A percentile compares a stretch with the other conserved stretches of the same genome.
These are phyloP conservation scores for Arthromyces matolae DNA, from an alignment of 768 basidiomycete species.

Conservation along the genomic window DNA sequence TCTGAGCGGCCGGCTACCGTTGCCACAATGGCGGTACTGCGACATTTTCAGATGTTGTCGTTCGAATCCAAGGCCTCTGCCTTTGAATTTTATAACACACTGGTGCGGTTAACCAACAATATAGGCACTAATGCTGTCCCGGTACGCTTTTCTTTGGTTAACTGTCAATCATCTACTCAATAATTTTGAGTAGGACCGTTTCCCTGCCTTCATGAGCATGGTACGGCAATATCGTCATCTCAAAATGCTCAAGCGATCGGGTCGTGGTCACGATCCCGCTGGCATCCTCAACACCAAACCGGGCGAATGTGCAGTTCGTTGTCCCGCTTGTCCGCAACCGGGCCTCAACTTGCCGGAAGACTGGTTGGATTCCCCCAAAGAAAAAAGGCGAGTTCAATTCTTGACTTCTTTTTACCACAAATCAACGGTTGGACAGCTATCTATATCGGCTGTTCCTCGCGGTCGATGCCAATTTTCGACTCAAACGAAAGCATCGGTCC, in stretches of 20 bases:
- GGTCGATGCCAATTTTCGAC: constrained; percentile 14
- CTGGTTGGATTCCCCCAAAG: constrained; percentile 17
- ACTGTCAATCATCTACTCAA: not conserved
- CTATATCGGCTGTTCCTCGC: constrained; percentile 12
- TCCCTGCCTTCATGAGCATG: constrained; percentile 19
- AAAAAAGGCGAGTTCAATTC: constrained; percentile 13
- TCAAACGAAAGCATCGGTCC: constrained; percentile 9
- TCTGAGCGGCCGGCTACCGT: constrained; percentile 21
- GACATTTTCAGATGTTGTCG: constrained; percentile 23
- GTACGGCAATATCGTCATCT: constrained; percentile 20
- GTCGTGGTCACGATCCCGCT: constrained; percentile 23
- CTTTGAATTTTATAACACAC: constrained; percentile 24
- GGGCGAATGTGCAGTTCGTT: constrained; percentile 27
- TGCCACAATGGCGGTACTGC: constrained; percentile 24
- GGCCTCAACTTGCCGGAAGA: constrained; percentile 25
- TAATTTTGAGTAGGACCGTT: constrained; percentile 15
- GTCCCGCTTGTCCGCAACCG: constrained; percentile 32
- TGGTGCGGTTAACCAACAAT: constrained; percentile 23
- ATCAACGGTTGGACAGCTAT: constrained; percentile 4
- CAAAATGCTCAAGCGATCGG: constrained; percentile 21
- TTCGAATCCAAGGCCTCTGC: constrained; percentile 26
- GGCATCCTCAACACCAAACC: constrained; percentile 14
- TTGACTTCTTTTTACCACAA: too few relatives aligned
- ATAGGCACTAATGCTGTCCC: constrained; percentile 10
- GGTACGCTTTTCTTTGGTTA: not conserved